Evolutionary conservation across 345 rosid genomes (phyloP).

Genomic region (Gossypium ekmanianum): DNA sequence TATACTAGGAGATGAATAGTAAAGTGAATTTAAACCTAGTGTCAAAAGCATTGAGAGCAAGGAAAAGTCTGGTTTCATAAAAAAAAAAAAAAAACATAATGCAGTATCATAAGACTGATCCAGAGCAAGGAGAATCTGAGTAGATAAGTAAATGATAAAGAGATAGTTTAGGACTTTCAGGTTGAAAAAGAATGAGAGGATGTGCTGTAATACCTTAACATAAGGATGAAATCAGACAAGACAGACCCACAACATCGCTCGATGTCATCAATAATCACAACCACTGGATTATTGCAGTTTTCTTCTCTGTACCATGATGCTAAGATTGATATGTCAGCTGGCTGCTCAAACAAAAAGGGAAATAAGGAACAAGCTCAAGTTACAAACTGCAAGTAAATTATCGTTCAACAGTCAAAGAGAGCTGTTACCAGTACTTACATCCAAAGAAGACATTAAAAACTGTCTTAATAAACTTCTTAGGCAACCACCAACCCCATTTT

Average conservation of each 20-base stretch:
- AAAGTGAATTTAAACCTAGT: background rate
- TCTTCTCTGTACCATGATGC: constrained; percentile 83
- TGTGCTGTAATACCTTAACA: constrained; percentile 51
- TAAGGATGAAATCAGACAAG: constrained; percentile 71
- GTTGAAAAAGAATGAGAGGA: background rate
- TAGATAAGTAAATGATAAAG: background rate
- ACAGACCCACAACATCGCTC: constrained; percentile 78
- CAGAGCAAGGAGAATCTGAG: background rate
- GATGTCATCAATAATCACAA: constrained; percentile 69
- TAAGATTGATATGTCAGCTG: constrained; percentile 64
- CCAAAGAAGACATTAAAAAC: constrained; percentile 56
- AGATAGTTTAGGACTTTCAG: background rate
- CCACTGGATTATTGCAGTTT: constrained; percentile 43
- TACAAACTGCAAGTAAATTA: constrained; percentile 10
- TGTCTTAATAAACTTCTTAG: constrained; percentile 77
- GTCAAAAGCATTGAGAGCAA: background rate
- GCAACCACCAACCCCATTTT: constrained; percentile 76
- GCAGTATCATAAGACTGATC: background rate
- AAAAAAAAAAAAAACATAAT: background rate
- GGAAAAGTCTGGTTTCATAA: background rate
- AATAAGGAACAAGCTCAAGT: constrained; percentile 19
- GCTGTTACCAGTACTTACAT: constrained; percentile 46
- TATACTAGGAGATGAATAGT: background rate
- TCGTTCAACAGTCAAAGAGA: background rate
- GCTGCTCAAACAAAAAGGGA: constrained; percentile 40